Evolutionary conservation across 2,329 filamentous ascomycete species (phyloP).

Genomic region (Scolecobasidium constrictum): DNA sequence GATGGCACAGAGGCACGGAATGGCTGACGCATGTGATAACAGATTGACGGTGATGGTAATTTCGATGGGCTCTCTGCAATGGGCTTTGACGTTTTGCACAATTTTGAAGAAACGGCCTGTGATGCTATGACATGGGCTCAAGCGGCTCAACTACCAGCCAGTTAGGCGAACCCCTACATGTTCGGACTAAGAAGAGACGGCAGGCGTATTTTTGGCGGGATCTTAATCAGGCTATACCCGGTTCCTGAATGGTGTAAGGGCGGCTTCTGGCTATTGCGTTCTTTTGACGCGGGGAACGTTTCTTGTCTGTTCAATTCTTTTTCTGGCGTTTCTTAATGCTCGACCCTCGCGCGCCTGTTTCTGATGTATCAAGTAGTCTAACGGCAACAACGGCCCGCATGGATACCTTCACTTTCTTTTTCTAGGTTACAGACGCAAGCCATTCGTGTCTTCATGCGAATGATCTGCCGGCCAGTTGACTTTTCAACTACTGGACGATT

Average conservation of each 20-base stretch:
- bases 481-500: no score
- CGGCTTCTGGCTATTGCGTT: neutral
- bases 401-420: no score
- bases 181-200: no score
- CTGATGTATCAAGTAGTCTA: neutral
- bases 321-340: no score
- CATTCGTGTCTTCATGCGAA: no score
- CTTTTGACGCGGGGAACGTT: neutral
- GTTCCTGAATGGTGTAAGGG: neutral
- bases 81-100: conserved; percentile 70
- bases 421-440: no score
- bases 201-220: no score
- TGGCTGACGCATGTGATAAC: conserved; percentile 7
- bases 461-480: no score
- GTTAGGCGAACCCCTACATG: neutral
- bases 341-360: neutral
- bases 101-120: conserved; percentile 57
- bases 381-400: no score
- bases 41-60: conserved; percentile 62
- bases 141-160: neutral
- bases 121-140: conserved; percentile 43
- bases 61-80: conserved; percentile 65
- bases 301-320: no score
- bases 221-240: neutral
- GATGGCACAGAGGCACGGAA: neutral